phyloP scores from a whole-genome alignment of 2,329 filamentous ascomycete genomes.

The Aaosphaeria arxii region DNA sequence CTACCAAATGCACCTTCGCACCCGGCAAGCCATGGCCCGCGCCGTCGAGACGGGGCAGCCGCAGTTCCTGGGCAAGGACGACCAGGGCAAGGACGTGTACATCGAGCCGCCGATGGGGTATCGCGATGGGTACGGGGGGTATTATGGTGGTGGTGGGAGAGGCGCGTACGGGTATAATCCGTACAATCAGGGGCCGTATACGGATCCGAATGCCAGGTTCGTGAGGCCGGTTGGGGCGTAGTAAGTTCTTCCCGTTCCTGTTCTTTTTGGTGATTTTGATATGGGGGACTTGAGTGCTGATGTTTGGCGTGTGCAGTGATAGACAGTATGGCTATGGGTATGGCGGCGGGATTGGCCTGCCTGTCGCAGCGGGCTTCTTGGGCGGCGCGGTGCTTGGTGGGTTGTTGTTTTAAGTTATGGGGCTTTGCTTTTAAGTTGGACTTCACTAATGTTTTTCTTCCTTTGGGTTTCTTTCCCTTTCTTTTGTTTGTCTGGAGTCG shows the following conservation, averaged over 20 bases:
- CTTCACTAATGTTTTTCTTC: too few relatives aligned
- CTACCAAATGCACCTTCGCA: constrained; percentile 52
- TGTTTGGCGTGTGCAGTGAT: constrained; percentile 4
- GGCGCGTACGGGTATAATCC: constrained; percentile 46
- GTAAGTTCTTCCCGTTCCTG: too few relatives aligned
- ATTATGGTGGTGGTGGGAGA: constrained; percentile 19
- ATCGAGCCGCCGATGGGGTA: constrained; percentile 58
- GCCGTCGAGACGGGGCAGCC: constrained; percentile 56
- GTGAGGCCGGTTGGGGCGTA: constrained; percentile 51
- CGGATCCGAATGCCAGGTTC: constrained; percentile 48
- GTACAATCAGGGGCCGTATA: constrained; percentile 46
- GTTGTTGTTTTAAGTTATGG: constrained; percentile 17
- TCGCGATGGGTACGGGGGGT: too few relatives aligned
- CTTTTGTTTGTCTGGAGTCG: too few relatives aligned
- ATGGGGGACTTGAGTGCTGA: too few relatives aligned
- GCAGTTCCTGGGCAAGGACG: constrained; percentile 54
- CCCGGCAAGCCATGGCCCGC: constrained; percentile 50
- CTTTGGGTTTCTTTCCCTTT: too few relatives aligned
- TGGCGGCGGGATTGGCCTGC: constrained; percentile 36
- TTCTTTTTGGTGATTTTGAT: too few relatives aligned
- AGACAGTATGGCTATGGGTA: constrained; percentile 36
- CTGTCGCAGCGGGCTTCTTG: constrained; percentile 32
- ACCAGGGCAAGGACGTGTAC: constrained; percentile 55
- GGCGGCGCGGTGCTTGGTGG: constrained; percentile 34
- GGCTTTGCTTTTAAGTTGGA: too few relatives aligned